Base-by-base conservation (phyloP, 306 rosid species). In the Cucurbita argyrosperma region DNA sequence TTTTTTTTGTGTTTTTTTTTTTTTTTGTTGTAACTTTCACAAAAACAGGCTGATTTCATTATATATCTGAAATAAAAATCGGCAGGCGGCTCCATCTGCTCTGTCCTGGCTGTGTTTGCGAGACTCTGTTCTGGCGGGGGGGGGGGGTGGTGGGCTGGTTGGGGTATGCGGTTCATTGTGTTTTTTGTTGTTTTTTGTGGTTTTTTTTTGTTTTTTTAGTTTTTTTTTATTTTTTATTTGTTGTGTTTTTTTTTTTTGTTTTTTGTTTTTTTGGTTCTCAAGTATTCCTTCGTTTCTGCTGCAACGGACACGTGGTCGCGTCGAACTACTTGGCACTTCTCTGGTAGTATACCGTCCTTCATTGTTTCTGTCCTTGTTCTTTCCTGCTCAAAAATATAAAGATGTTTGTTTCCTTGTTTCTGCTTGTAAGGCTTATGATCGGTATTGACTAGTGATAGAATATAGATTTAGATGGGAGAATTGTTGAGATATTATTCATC, bases 381-480 rank as follows among this genome's bases (percentile, higher is more conserved):
- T 94, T 94, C 71, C n/a, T n/a, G n/a, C 90, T 90, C 82, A 94
- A 88, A n/a, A n/a, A n/a, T n/a, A n/a, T n/a, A 89, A 89, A 82
- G 72, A 12, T 43, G 40, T 6, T 10, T 42, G 39, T 19, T 6
- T 21, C n/a, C 35, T 13, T 13, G 11, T 6, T 68, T 23, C 18
- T 42, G 9, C 38, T 68, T 68, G n/a, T n/a, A n/a, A 7, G n/a
- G 75, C 62, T 50, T 71, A 38, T 30, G 35, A 37, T 35, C 3
- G 16, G 50, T 35, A 71, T 11, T 26, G 6, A 45, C 38, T 10
- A 5, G 73, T 19, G 11, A 6, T 67, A 56, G n/a, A n/a, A n/a
- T n/a, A n/a, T n/a, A n/a, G 73, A 67, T 45, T 67, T 43, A 67
- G n/a, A 19, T 67, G 73, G 73, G 53, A 18, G 19, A 46, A 46